phyloP scores from a whole-genome alignment of 2,329 filamentous ascomycete species.

The Dichotomopilus funicola region DNA sequence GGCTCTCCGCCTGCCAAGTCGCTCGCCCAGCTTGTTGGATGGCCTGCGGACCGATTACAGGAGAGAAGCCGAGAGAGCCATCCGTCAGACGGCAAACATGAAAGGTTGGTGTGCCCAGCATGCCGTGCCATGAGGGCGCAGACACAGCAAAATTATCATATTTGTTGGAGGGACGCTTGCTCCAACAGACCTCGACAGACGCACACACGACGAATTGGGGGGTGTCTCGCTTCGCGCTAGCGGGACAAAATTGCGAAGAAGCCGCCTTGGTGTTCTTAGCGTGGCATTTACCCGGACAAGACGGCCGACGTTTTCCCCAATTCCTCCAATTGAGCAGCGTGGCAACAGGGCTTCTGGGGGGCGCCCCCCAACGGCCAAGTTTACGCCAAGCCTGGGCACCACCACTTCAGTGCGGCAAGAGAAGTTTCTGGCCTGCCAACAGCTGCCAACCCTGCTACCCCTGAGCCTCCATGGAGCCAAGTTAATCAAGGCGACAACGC shows the following conservation, averaged over 20 bases:
- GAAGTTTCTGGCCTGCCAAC: background rate
- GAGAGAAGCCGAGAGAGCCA: background rate
- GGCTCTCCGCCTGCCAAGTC: no score
- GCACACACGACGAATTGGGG: background rate
- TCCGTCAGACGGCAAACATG: background rate
- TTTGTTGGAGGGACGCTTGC: background rate
- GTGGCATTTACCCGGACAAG: slow-evolving; percentile 17
- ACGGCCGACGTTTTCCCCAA: background rate
- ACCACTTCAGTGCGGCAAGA: no score
- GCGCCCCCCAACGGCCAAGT: slow-evolving; percentile 4
- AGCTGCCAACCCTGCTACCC: background rate
- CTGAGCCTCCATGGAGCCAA: background rate
- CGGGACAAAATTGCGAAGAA: slow-evolving; percentile 11
- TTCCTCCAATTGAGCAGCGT: background rate
- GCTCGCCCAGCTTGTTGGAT: background rate
- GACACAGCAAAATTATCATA: no score
- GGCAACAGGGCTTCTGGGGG: background rate
- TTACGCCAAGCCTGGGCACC: background rate
- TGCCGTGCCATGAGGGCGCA: background rate
- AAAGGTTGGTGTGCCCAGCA: background rate
- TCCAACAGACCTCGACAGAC: background rate
- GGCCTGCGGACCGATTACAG: slow-evolving; percentile 2
- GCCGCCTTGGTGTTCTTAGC: slow-evolving; percentile 10
- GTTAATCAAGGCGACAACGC: background rate
- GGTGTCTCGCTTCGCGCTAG: slow-evolving; percentile 9